Evolutionary conservation across 2,329 filamentous ascomycete genomes (phyloP).

Genomic region (Colletotrichum sp.): DNA sequence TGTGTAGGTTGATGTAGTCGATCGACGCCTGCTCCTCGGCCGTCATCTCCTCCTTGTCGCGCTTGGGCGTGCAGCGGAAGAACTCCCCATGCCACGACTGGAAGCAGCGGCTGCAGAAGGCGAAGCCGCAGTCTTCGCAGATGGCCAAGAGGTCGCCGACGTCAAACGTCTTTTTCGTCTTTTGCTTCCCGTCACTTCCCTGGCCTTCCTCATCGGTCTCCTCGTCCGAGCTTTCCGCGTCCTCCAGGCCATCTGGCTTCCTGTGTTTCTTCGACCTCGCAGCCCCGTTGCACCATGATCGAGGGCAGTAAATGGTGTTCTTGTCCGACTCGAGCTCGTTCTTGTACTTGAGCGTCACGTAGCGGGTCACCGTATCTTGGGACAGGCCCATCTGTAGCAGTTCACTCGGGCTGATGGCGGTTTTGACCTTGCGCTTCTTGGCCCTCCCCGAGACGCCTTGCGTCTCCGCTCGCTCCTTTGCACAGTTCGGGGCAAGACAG

Average conservation of each 20-base stretch:
- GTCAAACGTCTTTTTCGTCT: slow-evolving; percentile 37
- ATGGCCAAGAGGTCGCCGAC: slow-evolving; percentile 74
- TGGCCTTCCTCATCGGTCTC: slow-evolving; percentile 49
- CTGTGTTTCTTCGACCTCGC: slow-evolving; percentile 77
- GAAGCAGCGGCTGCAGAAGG: slow-evolving; percentile 76
- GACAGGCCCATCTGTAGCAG: slow-evolving; percentile 78
- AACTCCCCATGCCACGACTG: slow-evolving; percentile 95
- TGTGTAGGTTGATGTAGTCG: slow-evolving; percentile 82
- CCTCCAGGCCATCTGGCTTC: slow-evolving; percentile 71
- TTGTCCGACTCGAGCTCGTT: slow-evolving; percentile 91
- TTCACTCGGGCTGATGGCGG: slow-evolving; percentile 80
- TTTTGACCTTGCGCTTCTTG: slow-evolving; percentile 64
- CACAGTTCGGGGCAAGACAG: slow-evolving; percentile 82
- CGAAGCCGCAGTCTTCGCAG: slow-evolving; percentile 87
- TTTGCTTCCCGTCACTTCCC: slow-evolving; percentile 17
- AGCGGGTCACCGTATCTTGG: slow-evolving; percentile 79
- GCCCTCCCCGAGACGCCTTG: slow-evolving; percentile 26
- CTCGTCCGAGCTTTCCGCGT: slow-evolving; percentile 57
- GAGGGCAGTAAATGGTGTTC: slow-evolving; percentile 89
- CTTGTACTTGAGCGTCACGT: slow-evolving; percentile 90
- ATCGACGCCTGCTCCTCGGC: slow-evolving; percentile 86
- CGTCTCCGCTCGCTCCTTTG: slow-evolving; percentile 60
- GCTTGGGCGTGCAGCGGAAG: slow-evolving; percentile 69
- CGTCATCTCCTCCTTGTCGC: slow-evolving; percentile 72
- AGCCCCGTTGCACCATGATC: slow-evolving; percentile 90